These are phyloP conservation scores for Trichoderma orchidacearum DNA, from an alignment of 495 filamentous ascomycete species.

Conservation along the genomic window DNA sequence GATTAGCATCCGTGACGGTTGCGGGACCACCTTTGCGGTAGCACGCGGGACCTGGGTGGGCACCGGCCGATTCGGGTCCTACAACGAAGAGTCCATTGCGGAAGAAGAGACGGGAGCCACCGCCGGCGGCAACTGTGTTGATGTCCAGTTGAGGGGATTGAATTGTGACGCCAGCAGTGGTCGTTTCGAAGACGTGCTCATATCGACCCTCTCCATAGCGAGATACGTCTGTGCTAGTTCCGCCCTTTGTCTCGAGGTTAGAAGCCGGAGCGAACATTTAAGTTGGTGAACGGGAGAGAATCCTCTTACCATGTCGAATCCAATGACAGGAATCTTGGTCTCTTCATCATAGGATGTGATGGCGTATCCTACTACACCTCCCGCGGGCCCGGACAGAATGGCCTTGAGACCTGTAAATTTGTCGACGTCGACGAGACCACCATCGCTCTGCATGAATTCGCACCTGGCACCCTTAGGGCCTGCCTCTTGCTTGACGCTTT, in stretches of 20 bases:
- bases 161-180: constrained; percentile 88
- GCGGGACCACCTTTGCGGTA: constrained; percentile 89
- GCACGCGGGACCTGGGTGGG: constrained; percentile 87
- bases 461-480: constrained; percentile 49
- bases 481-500: constrained; percentile 44
- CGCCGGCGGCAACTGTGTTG: constrained; percentile 92
- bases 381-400: constrained; percentile 69
- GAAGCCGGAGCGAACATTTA: neutral
- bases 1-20: constrained; percentile 88
- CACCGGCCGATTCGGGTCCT: constrained; percentile 84
- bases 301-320: constrained; percentile 67
- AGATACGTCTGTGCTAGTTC: constrained; percentile 90
- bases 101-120: constrained; percentile 81
- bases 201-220: constrained; percentile 79
- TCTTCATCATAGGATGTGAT: constrained; percentile 80
- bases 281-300: neutral
- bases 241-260: constrained; percentile 23
- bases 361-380: constrained; percentile 85
- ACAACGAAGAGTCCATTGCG: constrained; percentile 93
- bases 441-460: constrained; percentile 83
- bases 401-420: constrained; percentile 63
- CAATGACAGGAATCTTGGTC: constrained; percentile 83
- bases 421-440: constrained; percentile 63
- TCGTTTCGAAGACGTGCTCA: constrained; percentile 96
- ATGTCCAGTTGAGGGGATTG: constrained; percentile 95